Base-by-base conservation (phyloP, 257 asterid species). In the Przewalskia tangutica region DNA sequence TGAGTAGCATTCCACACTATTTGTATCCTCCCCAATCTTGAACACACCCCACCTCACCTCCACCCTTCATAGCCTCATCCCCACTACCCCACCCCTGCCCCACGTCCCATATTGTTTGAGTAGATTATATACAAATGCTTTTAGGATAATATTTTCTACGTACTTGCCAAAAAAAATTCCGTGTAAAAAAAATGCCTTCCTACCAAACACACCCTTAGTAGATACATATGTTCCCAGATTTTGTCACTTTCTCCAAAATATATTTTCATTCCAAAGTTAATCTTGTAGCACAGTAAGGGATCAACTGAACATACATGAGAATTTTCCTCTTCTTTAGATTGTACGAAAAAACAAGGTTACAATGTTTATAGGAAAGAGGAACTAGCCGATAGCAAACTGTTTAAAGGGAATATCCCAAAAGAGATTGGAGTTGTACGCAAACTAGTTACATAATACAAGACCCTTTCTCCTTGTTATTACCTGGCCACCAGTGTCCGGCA, bases 401-500 rank as follows among this genome's bases (percentile, higher is more conserved):
- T 44, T 44, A 70, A 46, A 11, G n/a, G n/a, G 58, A 44, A 46
- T 70, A 70, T 70, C 6, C 78, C n/a, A 1, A 44, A 70, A 70
- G 53, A 44, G 8, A 23, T 11, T 10, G 78, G 56, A 70, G 10
- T 4, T 18, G 58, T 44, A 70, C 0, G 58, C n/a, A 70, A 18
- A 44, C 78, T 2, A 44, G 38, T 70, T 46, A 48, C 60, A 48
- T 73, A 73, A 50, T 48, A 48, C 60, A 73, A 73, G 79, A 48
- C 20, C 78, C 36, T 58, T 20, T 73, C 60, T 13, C 79, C 79
- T 4, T 73, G 83, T 51, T 51, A 70, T 79, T 89, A 95, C 99
- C 99, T 96, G 99, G 86, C 99, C 99, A 64, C 99, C 99, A n/a
- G 98, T 96, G 86, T 96, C 99, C 0, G 99, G 99, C 86, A 96